phyloP scores from a whole-genome alignment of 331 rosid species.

The Telfairia occidentalis region DNA sequence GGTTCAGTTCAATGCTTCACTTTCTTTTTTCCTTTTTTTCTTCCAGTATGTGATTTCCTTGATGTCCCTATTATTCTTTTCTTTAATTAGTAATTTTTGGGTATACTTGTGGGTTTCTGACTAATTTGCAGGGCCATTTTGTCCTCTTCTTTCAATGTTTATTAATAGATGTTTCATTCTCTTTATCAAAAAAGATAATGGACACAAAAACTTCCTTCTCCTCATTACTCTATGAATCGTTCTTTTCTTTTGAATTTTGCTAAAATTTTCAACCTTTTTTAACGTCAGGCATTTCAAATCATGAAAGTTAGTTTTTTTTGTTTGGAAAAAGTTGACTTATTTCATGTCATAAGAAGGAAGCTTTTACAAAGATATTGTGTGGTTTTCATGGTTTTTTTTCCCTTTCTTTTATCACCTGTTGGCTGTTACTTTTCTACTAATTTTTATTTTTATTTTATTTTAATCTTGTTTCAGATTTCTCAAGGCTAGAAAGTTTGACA shows the following conservation, averaged over 20 bases:
- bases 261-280: background rate
- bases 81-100: background rate
- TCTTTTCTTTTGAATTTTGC: background rate
- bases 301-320: background rate
- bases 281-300: background rate
- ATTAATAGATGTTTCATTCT: background rate
- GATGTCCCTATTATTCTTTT: background rate
- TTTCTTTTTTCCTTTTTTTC: background rate
- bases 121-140: background rate
- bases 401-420: constrained; percentile 12
- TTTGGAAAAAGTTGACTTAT: background rate
- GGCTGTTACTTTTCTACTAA: background rate
- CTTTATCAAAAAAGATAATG: background rate
- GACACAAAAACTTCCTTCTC: background rate
- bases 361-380: background rate
- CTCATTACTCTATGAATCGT: background rate
- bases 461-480: constrained; percentile 67
- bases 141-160: background rate
- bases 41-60: background rate
- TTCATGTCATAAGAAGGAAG: background rate
- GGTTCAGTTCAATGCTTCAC: background rate
- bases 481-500: constrained; percentile 85
- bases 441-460: background rate
- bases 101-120: background rate
- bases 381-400: background rate